These are phyloP conservation scores for Oryza australiensis DNA, from an alignment of 176 grass and related monocot genomes.

Conservation along the genomic window DNA sequence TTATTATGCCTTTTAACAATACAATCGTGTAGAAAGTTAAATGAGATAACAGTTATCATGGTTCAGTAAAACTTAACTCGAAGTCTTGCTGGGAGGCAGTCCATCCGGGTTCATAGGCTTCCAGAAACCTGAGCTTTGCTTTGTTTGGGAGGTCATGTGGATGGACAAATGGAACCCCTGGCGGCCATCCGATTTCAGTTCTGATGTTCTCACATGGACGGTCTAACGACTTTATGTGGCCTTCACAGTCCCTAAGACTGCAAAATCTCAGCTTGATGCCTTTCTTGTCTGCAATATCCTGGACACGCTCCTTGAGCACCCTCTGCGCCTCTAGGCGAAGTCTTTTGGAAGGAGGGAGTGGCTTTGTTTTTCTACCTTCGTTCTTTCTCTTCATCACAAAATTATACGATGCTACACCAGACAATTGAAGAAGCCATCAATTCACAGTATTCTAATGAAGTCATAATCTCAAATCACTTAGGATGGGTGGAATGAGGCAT, in stretches of 20 bases:
- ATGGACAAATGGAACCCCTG: slow-evolving; percentile 92
- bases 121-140: slow-evolving; percentile 81
- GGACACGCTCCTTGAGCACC: slow-evolving; percentile 89
- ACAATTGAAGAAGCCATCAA: slow-evolving; percentile 29
- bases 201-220: slow-evolving; percentile 60
- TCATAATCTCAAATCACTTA: not conserved
- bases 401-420: slow-evolving; percentile 59
- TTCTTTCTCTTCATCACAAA: slow-evolving; percentile 59
- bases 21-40: not conserved
- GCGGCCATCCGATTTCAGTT: slow-evolving; percentile 80
- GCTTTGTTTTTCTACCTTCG: slow-evolving; percentile 52
- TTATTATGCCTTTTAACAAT: not conserved
- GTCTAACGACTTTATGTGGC: slow-evolving; percentile 51
- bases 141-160: slow-evolving; percentile 98
- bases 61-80: slow-evolving; percentile 69
- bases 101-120: slow-evolving; percentile 96
- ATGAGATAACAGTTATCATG: slow-evolving; percentile 12
- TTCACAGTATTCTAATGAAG: not conserved
- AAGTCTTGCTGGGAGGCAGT: slow-evolving; percentile 76
- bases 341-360: slow-evolving; percentile 87
- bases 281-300: slow-evolving; percentile 88
- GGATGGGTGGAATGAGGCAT: not conserved
- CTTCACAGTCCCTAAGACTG: slow-evolving; percentile 76
- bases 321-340: slow-evolving; percentile 84
- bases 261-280: slow-evolving; percentile 90